Evolutionary conservation across 345 rosid species (phyloP).

Genomic region (Citrus medica): DNA sequence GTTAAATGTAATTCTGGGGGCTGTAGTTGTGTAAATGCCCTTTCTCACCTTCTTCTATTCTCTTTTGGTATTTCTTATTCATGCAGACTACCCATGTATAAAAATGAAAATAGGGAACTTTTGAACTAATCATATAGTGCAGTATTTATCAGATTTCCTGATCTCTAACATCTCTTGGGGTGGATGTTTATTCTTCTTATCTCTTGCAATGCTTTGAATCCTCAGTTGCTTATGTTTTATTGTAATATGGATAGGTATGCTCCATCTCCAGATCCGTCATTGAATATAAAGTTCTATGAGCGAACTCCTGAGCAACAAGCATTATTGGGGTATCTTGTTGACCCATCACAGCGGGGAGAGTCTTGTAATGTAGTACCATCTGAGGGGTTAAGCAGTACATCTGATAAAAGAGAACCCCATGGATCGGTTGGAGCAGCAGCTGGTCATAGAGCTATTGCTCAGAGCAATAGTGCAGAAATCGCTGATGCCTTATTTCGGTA

Average conservation of each 20-base stretch:
- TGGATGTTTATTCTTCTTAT: not conserved
- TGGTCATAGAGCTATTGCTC: constrained; percentile 88
- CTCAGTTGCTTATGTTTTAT: not conserved
- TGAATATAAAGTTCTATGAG: constrained; percentile 75
- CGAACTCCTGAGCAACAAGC: constrained; percentile 87
- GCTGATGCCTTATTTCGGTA: constrained; percentile 75
- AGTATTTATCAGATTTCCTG: not conserved
- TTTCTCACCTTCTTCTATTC: not conserved
- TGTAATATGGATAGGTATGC: constrained; percentile 47
- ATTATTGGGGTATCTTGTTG: constrained; percentile 64
- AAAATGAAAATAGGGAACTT: not conserved
- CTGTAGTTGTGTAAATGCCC: not conserved
- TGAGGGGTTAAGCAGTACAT: constrained; percentile 26
- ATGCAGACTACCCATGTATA: not conserved
- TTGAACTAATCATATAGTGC: not conserved
- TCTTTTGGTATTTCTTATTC: not conserved
- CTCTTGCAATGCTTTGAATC: not conserved
- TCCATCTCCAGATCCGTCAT: constrained; percentile 79
- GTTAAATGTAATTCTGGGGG: constrained; percentile 3
- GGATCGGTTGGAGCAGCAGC: constrained; percentile 84
- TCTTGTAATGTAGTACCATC: constrained; percentile 27
- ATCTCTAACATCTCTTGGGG: not conserved
- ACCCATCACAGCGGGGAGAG: constrained; percentile 45
- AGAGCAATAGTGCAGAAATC: constrained; percentile 74
- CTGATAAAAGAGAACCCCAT: constrained; percentile 46